Evolutionary conservation across 495 filamentous ascomycete species (phyloP), one percentile per base, ranked within the genome.

Genomic region (Stereocaulon alpinum): DNA sequence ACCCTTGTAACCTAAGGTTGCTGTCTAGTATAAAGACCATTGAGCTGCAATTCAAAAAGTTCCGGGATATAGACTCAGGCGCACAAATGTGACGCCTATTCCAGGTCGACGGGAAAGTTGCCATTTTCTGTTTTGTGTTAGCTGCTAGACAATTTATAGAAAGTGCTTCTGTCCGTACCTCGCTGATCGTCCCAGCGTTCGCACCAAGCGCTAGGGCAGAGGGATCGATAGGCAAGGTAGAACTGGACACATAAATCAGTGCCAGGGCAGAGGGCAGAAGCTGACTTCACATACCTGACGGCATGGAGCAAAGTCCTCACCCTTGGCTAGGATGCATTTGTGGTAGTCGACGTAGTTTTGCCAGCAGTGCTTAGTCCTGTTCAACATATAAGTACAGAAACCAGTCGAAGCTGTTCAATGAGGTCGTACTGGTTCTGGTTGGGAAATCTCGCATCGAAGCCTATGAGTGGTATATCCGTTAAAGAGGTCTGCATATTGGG

Each of bases 291-390:
- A 54, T 84, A 95, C 91, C 82, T 98, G 94, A 71, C 85, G 86
- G 86, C 94, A 99, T 52, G 94, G 94, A 63, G 87, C 83, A 74
- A 97, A 99, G 72, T 97, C 94, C 78, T 99, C 94, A 73, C 94
- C 94, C 83, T 97, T 97, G 73, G 91, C 92, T 71, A 87, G 77
- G 73, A 95, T 86, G 78, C 94, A 99, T 82, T 97, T 99, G 84
- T 99, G 85, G 82, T 99, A 97, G 77, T 99, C 94, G 80, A 99
- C 94, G 77, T 99, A 99, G 81, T 98, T 93, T 70, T 95, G 91
- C 91, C 91, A 95, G 87, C 89, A 96, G 74, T 87, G 84, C 77
- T 87, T 86, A 71, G 84, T 86, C 72, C 80, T 83, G 55, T 2
- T 34, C 32, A 49, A 14, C 9, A 18, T 44, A 58, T 64, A 10